Percentiles rank a stretch among this genome's conserved stretches.
These are phyloP conservation scores for Sicyos edulis DNA, from an alignment of 306 rosid species.

Conservation along the genomic window DNA sequence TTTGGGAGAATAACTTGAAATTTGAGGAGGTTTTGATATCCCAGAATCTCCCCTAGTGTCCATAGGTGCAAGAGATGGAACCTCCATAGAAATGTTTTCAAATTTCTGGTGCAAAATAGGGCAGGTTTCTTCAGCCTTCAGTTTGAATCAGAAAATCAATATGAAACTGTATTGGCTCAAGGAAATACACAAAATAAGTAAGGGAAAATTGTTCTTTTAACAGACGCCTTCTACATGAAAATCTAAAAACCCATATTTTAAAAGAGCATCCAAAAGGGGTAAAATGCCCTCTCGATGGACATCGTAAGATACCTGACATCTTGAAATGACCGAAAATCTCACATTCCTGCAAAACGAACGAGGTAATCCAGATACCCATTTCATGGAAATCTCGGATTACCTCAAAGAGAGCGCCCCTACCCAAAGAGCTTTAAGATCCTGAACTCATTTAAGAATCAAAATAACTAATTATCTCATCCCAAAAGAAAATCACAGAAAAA, in stretches of 20 bases:
- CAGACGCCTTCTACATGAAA: no score
- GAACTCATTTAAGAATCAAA: background rate
- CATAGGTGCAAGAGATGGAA: constrained; percentile 37
- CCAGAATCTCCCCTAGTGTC: constrained; percentile 42
- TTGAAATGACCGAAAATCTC: no score
- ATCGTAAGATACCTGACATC: no score
- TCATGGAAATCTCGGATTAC: no score
- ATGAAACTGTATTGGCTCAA: background rate
- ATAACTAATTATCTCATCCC: background rate
- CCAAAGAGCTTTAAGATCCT: background rate
- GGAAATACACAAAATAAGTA: background rate
- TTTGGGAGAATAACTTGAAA: constrained; percentile 47
- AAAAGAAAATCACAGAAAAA: background rate
- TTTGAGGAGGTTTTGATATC: constrained; percentile 48
- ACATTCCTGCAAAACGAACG: no score
- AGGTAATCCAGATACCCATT: no score
- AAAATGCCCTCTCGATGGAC: no score
- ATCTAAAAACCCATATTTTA: no score
- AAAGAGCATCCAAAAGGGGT: no score
- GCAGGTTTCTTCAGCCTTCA: constrained; percentile 50
- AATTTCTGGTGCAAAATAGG: constrained; percentile 33
- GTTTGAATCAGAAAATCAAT: constrained; percentile 24
- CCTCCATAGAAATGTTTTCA: constrained; percentile 35
- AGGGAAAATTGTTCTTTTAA: no score
- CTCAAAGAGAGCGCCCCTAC: no score